phyloP scores from a whole-genome alignment of 257 asterid species.

The Coffea canephora region DNA sequence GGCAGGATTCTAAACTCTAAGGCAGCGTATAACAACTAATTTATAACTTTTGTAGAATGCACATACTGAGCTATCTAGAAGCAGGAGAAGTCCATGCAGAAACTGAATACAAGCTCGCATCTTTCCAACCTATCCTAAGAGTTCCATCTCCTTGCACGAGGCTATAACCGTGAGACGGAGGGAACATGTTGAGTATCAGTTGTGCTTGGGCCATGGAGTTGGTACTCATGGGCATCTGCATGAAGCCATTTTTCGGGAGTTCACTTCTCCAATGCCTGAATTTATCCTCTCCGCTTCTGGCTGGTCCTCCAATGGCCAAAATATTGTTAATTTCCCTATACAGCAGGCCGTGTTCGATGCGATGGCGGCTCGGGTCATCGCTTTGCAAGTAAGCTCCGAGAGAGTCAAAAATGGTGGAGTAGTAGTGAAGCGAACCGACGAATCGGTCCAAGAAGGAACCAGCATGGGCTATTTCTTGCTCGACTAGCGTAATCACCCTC shows the following conservation, averaged over 20 bases:
- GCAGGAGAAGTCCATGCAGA: constrained; percentile 73
- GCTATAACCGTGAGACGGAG: constrained; percentile 55
- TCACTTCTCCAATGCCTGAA: constrained; percentile 68
- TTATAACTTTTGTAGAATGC: neutral
- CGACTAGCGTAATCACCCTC: constrained; percentile 60
- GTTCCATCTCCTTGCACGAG: constrained; percentile 86
- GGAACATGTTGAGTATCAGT: constrained; percentile 67
- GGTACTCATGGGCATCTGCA: constrained; percentile 62
- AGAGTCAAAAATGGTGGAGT: constrained; percentile 73
- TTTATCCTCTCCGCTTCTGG: constrained; percentile 78
- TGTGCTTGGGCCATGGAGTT: constrained; percentile 82
- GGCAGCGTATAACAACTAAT: neutral
- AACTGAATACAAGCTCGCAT: constrained; percentile 69
- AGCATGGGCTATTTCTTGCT: constrained; percentile 59
- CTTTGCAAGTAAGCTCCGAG: constrained; percentile 45
- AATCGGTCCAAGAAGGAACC: constrained; percentile 80
- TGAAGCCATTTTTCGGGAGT: constrained; percentile 47
- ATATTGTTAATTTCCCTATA: constrained; percentile 68
- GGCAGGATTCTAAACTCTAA: no score
- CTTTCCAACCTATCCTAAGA: constrained; percentile 78
- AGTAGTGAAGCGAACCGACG: constrained; percentile 74
- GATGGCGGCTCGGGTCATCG: constrained; percentile 48
- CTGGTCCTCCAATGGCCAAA: constrained; percentile 84
- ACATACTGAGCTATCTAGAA: constrained; percentile 4
- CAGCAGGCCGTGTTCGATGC: constrained; percentile 55